Conservation (phyloP, 768 basidiomycete genomes). For the Mycena pura region DNA sequence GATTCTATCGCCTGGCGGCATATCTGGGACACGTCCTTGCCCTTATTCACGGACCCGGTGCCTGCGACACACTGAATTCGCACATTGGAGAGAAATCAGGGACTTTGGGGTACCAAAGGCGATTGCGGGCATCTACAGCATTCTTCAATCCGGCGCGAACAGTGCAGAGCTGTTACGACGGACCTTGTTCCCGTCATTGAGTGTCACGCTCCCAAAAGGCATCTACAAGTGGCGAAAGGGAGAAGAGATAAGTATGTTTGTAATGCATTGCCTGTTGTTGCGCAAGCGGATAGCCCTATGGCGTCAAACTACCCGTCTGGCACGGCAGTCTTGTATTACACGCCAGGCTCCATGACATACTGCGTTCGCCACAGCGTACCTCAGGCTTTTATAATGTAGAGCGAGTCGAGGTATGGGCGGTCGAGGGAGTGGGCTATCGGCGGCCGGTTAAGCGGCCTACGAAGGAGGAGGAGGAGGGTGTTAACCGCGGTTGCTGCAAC, state of each 20-base stretch:
- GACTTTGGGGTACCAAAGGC: constrained; percentile 48
- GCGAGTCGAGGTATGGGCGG: too few relatives aligned
- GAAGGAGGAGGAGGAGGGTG: too few relatives aligned
- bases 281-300: too few relatives aligned
- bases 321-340: too few relatives aligned
- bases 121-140: constrained; percentile 62
- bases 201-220: constrained; percentile 12
- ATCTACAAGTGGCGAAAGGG: not conserved
- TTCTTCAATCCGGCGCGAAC: not conserved
- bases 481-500: too few relatives aligned
- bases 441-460: too few relatives aligned
- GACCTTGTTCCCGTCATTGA: constrained; percentile 27
- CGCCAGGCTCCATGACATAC: too few relatives aligned
- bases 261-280: not conserved
- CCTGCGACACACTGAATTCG: constrained; percentile 27
- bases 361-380: too few relatives aligned
- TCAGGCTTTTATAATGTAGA: too few relatives aligned
- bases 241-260: too few relatives aligned
- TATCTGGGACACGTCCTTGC: constrained; percentile 57
- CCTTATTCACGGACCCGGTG: constrained; percentile 55
- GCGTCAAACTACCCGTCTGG: too few relatives aligned
- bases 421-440: too few relatives aligned
- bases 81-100: not conserved
- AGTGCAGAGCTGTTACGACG: not conserved
- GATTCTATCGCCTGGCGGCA: constrained; percentile 63